phyloP scores from a whole-genome alignment of 225 moss, liverwort and hornwort species.

The Pleurozium schreberi region DNA sequence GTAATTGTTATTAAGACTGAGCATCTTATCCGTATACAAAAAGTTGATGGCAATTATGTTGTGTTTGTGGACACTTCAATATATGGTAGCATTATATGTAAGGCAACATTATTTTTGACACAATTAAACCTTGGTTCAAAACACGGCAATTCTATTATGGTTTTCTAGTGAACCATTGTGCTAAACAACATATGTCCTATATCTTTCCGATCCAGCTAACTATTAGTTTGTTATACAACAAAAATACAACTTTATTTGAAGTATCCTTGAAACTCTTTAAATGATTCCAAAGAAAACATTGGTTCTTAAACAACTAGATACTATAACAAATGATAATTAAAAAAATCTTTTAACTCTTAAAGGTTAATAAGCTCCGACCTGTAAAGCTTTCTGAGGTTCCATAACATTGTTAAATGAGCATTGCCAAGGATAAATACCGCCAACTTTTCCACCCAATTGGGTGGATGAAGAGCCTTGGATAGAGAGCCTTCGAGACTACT shows the following conservation, averaged over 20 bases:
- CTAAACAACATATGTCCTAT: not conserved
- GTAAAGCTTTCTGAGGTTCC: too few relatives aligned
- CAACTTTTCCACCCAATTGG: too few relatives aligned
- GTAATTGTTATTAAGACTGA: not conserved
- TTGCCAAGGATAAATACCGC: too few relatives aligned
- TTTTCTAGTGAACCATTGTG: too few relatives aligned
- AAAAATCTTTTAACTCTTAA: too few relatives aligned
- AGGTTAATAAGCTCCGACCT: too few relatives aligned
- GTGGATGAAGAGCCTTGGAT: too few relatives aligned
- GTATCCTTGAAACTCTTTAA: not conserved
- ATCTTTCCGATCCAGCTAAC: not conserved
- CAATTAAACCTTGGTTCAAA: not conserved
- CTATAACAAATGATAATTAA: too few relatives aligned
- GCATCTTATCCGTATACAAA: not conserved
- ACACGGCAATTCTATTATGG: not conserved
- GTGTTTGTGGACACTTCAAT: not conserved
- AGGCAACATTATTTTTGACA: not conserved
- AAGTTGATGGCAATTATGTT: too few relatives aligned
- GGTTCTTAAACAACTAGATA: too few relatives aligned
- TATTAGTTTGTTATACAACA: not conserved
- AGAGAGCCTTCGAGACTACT: too few relatives aligned
- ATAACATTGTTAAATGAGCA: too few relatives aligned
- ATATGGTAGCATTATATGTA: not conserved
- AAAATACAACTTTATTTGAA: not conserved
- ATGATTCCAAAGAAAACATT: not conserved